These are phyloP conservation scores for Penicillium expansum DNA, from an alignment of 2,329 filamentous ascomycete genomes.

Conservation along the genomic window DNA sequence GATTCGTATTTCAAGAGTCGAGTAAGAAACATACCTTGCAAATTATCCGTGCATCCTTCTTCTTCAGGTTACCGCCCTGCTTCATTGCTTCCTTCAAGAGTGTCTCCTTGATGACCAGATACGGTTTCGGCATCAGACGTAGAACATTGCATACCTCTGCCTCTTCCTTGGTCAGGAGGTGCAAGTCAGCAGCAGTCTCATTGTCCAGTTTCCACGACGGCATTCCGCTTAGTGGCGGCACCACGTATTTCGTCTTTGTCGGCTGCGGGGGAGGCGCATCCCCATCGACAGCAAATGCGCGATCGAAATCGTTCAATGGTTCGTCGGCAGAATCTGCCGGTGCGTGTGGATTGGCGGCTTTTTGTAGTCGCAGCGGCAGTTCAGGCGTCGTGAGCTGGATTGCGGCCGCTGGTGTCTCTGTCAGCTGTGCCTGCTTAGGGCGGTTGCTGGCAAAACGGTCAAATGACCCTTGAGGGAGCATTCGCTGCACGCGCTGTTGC, in stretches of 20 bases:
- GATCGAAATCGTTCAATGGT: conserved; percentile 53
- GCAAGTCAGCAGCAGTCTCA: conserved; percentile 73
- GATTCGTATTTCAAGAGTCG: background rate
- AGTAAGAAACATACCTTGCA: conserved; percentile 52
- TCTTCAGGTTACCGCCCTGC: conserved; percentile 82
- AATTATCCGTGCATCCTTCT: conserved; percentile 87
- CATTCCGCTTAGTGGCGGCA: conserved; percentile 48
- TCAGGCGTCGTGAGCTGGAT: conserved; percentile 76
- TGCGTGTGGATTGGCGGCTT: conserved; percentile 32
- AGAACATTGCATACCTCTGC: conserved; percentile 80
- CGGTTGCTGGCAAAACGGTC: conserved; percentile 76
- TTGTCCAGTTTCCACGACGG: conserved; percentile 63
- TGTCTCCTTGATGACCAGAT: conserved; percentile 89
- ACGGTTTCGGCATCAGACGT: conserved; percentile 87
- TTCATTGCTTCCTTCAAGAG: conserved; percentile 89
- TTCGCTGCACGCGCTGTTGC: conserved; percentile 64
- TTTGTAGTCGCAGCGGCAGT: conserved; percentile 62
- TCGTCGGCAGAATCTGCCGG: conserved; percentile 33
- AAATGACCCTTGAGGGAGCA: conserved; percentile 71
- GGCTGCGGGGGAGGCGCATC: conserved; percentile 41
- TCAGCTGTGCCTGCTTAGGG: conserved; percentile 64
- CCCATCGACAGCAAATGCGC: conserved; percentile 52
- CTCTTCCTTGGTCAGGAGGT: conserved; percentile 82
- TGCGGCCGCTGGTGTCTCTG: conserved; percentile 72
- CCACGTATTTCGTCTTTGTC: conserved; percentile 52